These are phyloP conservation scores for Antitrichia curtipendula DNA, from an alignment of 225 moss, liverwort and hornwort species.

Conservation along the genomic window DNA sequence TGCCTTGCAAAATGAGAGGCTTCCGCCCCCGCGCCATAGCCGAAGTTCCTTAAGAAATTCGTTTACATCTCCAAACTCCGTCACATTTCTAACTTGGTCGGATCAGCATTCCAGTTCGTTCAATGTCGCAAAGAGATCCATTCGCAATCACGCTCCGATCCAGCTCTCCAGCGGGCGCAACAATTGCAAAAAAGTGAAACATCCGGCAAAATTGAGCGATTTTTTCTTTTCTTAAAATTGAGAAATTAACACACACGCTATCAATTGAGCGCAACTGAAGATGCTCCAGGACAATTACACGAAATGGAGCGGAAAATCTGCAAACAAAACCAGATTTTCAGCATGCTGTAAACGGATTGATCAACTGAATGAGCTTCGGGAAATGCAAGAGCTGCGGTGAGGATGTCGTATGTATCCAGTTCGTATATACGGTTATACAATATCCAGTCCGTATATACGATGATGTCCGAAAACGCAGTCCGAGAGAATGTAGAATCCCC, in stretches of 20 bases:
- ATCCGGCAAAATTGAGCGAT: neutral
- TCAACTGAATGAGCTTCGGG: neutral
- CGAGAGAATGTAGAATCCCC: too few relatives aligned
- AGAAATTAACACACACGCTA: neutral
- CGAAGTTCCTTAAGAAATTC: neutral
- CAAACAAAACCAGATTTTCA: neutral
- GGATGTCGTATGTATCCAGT: neutral
- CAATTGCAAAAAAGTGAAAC: neutral
- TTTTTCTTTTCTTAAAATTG: neutral
- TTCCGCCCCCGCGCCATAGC: conserved; percentile 38
- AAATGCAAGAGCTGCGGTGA: neutral
- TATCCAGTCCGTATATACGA: neutral
- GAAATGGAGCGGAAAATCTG: neutral
- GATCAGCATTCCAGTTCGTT: neutral
- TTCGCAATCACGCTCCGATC: neutral
- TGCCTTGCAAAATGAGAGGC: conserved; percentile 37
- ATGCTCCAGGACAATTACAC: neutral
- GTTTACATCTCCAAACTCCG: neutral
- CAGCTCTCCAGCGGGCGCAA: neutral
- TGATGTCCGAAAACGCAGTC: too few relatives aligned
- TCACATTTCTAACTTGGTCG: neutral
- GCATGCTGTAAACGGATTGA: neutral
- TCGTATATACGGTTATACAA: neutral
- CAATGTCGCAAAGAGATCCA: neutral
- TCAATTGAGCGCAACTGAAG: neutral